Evolutionary conservation across 192 early-diverging fungal species (phyloP).

Genomic region (Podochytrium sp.): DNA sequence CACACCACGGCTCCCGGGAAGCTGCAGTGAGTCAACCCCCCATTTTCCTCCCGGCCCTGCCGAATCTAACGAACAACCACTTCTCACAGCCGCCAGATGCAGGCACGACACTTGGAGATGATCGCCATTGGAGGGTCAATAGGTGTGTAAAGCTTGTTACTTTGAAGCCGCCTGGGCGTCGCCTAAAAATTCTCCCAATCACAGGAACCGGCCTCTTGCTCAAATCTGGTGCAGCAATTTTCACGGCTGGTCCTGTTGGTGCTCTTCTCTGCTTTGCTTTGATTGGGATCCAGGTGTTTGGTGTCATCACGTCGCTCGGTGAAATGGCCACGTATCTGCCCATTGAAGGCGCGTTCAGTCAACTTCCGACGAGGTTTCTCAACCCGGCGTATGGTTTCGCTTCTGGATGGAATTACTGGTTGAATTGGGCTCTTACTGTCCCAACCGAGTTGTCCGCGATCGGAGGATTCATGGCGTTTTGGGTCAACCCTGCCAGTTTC

Average conservation of each 20-base stretch:
- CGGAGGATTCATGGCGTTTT: conserved; percentile 73
- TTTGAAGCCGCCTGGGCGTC: neutral
- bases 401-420: conserved; percentile 43
- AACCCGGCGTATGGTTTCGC: conserved; percentile 69
- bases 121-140: conserved; percentile 42
- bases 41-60: no score
- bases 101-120: conserved; percentile 55
- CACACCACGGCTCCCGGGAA: no score
- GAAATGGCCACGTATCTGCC: conserved; percentile 81
- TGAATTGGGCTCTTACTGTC: conserved; percentile 38
- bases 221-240: conserved; percentile 68
- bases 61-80: no score
- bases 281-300: conserved; percentile 25
- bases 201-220: conserved; percentile 77
- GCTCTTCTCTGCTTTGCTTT: conserved; percentile 68
- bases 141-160: neutral
- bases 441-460: conserved; percentile 76
- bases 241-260: conserved; percentile 70
- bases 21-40: no score
- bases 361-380: conserved; percentile 76
- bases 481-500: conserved; percentile 50
- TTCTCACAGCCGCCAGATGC: conserved; percentile 50
- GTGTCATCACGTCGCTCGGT: conserved; percentile 70
- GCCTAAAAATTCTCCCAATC: neutral
- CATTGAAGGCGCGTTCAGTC: conserved; percentile 78